A percentile compares a stretch with the other conserved stretches of the same genome.
Conservation (phyloP, 2,329 filamentous ascomycete species). For the Colletotrichum musae region DNA sequence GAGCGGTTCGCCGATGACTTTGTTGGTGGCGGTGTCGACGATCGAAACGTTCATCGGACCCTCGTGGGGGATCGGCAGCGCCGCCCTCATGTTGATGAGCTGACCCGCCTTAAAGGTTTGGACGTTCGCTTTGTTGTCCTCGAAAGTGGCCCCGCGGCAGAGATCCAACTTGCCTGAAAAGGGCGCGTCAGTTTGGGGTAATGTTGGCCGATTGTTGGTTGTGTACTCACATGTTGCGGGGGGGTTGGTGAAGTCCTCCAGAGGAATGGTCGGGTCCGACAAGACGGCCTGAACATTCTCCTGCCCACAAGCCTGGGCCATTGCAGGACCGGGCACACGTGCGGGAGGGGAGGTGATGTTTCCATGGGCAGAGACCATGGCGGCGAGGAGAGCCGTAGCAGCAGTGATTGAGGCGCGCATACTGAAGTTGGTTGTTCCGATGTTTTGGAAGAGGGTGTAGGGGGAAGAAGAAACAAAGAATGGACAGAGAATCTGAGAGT, state of each 20-base stretch:
- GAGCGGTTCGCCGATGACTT: conserved; percentile 65
- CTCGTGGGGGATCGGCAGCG: conserved; percentile 60
- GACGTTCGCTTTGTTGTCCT: conserved; percentile 59
- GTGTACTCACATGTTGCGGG: conserved; percentile 47
- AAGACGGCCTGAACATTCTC: conserved; percentile 53
- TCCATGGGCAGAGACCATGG: conserved; percentile 58
- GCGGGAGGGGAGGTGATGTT: conserved; percentile 58
- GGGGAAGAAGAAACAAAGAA: not conserved
- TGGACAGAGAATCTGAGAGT: conserved; percentile 1
- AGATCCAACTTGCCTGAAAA: conserved; percentile 52
- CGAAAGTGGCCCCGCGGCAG: conserved; percentile 63
- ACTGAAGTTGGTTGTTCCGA: conserved; percentile 15
- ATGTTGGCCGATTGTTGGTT: not conserved
- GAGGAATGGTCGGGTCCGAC: conserved; percentile 53
- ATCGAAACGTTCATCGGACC: conserved; percentile 70
- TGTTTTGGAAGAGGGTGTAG: too few relatives aligned
- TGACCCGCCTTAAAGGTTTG: conserved; percentile 61
- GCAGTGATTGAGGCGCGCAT: conserved; percentile 39
- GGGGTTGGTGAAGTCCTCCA: conserved; percentile 48
- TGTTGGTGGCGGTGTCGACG: conserved; percentile 67
- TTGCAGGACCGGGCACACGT: conserved; percentile 59
- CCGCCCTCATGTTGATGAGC: conserved; percentile 57
- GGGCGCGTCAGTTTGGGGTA: not conserved
- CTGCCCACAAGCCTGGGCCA: conserved; percentile 60
- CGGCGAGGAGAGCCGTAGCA: conserved; percentile 39